These are phyloP conservation scores for Aspergillus latus DNA, from an alignment of 2,329 filamentous ascomycete species.

Conservation along the genomic window DNA sequence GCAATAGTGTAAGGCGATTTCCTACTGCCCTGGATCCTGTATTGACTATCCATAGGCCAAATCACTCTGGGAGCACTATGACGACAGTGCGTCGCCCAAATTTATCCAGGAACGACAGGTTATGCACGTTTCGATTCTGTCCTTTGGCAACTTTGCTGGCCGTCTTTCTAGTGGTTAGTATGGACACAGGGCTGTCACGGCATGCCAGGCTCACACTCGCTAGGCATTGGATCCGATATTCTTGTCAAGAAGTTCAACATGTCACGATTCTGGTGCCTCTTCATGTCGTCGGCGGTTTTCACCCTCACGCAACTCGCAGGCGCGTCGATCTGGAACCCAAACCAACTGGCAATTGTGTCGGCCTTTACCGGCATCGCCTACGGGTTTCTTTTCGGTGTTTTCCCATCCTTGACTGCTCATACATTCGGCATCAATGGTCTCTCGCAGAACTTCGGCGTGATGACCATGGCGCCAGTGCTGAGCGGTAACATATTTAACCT, in stretches of 20 bases:
- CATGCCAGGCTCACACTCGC: conserved; percentile 12
- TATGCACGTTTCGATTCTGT: conserved; percentile 92
- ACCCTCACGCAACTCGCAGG: conserved; percentile 75
- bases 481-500: conserved; percentile 92
- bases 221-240: conserved; percentile 85
- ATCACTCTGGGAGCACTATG: conserved; percentile 84
- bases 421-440: conserved; percentile 87
- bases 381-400: conserved; percentile 91
- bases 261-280: conserved; percentile 88
- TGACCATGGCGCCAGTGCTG: conserved; percentile 84
- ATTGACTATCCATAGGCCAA: conserved; percentile 50
- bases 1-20: conserved; percentile 65
- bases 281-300: conserved; percentile 75
- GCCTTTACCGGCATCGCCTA: conserved; percentile 84
- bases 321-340: conserved; percentile 72
- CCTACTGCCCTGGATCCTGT: neutral
- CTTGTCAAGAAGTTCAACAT: conserved; percentile 77
- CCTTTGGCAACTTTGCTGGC: conserved; percentile 79
- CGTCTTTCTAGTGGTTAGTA: conserved; percentile 70
- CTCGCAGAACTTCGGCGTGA: conserved; percentile 93
- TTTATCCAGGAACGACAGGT: conserved; percentile 81
- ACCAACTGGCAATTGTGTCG: conserved; percentile 74
- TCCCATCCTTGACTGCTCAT: conserved; percentile 84
- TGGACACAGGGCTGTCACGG: conserved; percentile 17
- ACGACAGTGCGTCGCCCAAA: conserved; percentile 67